Evolutionary conservation across 2,329 filamentous ascomycete genomes (phyloP).

Genomic region (Neofusicoccum laricinum): DNA sequence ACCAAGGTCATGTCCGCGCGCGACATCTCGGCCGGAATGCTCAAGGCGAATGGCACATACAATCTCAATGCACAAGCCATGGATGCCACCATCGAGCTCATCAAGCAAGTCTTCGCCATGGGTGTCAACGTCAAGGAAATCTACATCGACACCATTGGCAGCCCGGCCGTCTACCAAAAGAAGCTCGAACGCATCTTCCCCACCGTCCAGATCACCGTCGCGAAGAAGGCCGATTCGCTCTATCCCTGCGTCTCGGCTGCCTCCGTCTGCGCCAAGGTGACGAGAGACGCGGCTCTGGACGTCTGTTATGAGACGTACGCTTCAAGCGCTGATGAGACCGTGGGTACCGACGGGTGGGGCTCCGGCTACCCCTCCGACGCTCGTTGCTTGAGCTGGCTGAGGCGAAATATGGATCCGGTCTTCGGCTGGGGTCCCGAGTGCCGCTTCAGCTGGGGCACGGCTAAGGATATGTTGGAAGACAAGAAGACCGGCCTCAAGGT

Average conservation of each 20-base stretch:
- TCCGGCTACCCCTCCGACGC: conserved; percentile 91
- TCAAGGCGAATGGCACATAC: conserved; percentile 62
- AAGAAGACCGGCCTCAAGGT: conserved; percentile 63
- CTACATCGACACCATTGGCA: conserved; percentile 93
- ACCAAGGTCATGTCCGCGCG: conserved; percentile 76
- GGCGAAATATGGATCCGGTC: conserved; percentile 80
- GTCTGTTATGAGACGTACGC: conserved; percentile 63
- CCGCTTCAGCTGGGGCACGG: conserved; percentile 92
- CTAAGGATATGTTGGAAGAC: conserved; percentile 86
- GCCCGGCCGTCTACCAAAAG: conserved; percentile 76
- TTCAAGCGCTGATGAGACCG: conserved; percentile 26
- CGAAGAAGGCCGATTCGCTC: conserved; percentile 80
- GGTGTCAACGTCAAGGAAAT: conserved; percentile 85
- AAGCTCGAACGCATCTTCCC: conserved; percentile 84
- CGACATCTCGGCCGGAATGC: conserved; percentile 78
- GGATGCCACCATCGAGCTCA: conserved; percentile 83
- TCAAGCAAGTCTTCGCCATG: conserved; percentile 69
- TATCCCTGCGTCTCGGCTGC: conserved; percentile 93
- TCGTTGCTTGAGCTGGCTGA: conserved; percentile 76
- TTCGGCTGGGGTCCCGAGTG: conserved; percentile 96
- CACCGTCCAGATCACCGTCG: conserved; percentile 51
- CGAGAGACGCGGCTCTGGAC: conserved; percentile 84
- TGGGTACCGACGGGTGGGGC: conserved; percentile 63
- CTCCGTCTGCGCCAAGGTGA: conserved; percentile 94
- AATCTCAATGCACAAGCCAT: conserved; percentile 96